Evolutionary conservation across 2,329 filamentous ascomycete species (phyloP).

Genomic region (Gaeumannomyces sp.): DNA sequence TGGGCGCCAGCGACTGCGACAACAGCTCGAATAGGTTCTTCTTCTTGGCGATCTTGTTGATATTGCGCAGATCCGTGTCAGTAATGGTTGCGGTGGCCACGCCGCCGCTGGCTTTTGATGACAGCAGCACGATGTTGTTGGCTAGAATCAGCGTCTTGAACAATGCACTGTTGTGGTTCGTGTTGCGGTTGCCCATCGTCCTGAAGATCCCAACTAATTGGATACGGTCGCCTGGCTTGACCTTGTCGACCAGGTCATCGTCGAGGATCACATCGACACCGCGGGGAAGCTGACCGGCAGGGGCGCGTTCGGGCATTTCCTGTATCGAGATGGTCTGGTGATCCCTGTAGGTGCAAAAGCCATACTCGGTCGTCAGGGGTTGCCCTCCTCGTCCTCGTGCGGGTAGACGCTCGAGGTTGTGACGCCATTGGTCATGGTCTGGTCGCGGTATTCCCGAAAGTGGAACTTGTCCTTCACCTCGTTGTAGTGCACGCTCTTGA

Average conservation of each 20-base stretch:
- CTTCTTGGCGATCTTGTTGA: conserved; percentile 95
- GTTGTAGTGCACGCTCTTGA: conserved; percentile 96
- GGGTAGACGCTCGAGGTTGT: conserved; percentile 91
- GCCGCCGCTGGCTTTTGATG: conserved; percentile 91
- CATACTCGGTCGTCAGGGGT: conserved; percentile 90
- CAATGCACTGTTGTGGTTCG: conserved; percentile 80
- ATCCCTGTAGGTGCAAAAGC: conserved; percentile 90
- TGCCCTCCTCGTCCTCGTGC: conserved; percentile 86
- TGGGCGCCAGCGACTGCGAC: conserved; percentile 89
- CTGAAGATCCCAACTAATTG: conserved; percentile 96
- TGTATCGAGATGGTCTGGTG: conserved; percentile 98
- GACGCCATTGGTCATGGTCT: conserved; percentile 92
- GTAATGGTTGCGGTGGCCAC: conserved; percentile 89
- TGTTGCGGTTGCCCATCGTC: conserved; percentile 90
- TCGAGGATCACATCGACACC: conserved; percentile 96
- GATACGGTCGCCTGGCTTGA: conserved; percentile 92
- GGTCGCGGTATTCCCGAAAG: conserved; percentile 85
- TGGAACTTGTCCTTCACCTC: conserved; percentile 82
- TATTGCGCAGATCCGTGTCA: conserved; percentile 95
- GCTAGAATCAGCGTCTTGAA: conserved; percentile 93
- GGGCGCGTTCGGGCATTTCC: conserved; percentile 96
- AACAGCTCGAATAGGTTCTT: conserved; percentile 88
- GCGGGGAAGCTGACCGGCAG: conserved; percentile 88
- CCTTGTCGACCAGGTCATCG: conserved; percentile 89
- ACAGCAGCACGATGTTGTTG: conserved; percentile 90